Percentiles rank a stretch among this genome's conserved stretches.
Conservation (phyloP, 2,329 filamentous ascomycete species). For the Aureobasidium vineae region DNA sequence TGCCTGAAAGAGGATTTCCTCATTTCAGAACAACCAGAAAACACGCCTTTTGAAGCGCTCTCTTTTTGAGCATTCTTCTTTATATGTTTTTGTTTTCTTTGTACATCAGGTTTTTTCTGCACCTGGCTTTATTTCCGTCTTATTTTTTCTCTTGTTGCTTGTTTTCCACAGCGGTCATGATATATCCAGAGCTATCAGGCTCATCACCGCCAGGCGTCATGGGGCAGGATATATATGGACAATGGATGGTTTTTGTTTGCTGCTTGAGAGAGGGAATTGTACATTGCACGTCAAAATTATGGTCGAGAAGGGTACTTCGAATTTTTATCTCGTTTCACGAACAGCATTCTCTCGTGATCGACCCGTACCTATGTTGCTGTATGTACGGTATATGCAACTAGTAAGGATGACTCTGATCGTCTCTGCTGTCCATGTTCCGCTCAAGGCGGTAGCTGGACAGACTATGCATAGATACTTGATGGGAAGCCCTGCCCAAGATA, state of each 20-base stretch:
- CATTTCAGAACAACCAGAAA: background rate
- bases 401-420: background rate
- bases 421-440: too few relatives aligned
- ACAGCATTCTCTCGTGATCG: background rate
- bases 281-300: conserved; percentile 1
- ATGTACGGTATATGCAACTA: background rate
- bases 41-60: background rate
- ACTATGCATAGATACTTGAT: background rate
- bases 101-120: conserved; percentile 2
- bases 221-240: conserved; percentile 15
- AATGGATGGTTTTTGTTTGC: background rate
- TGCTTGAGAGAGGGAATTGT: background rate
- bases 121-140: conserved; percentile 1
- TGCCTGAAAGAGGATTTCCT: background rate
- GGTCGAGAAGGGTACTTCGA: background rate
- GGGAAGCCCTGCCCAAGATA: background rate
- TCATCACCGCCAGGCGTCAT: conserved; percentile 15
- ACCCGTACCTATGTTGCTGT: too few relatives aligned
- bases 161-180: conserved; percentile 17
- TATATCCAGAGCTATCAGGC: conserved; percentile 27
- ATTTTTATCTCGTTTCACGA: background rate
- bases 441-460: too few relatives aligned
- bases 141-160: background rate
- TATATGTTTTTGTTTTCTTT: conserved; percentile 5
- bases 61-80: background rate